Evolutionary conservation across 345 rosid genomes (phyloP).

Genomic region (Pistacia integerrima): DNA sequence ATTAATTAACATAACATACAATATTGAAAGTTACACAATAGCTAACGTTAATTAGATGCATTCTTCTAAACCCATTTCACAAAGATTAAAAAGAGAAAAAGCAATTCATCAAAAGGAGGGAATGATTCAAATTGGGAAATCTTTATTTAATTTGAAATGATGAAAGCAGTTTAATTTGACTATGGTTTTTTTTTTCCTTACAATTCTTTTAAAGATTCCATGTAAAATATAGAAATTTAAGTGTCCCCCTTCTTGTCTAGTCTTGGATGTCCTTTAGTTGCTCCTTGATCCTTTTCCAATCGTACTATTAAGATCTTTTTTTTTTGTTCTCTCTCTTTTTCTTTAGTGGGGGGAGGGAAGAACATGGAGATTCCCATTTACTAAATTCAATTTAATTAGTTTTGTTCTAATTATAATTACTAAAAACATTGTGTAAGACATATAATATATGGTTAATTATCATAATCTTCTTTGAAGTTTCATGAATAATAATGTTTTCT

Average conservation of each 20-base stretch:
- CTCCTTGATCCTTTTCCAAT: background rate
- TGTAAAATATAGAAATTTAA: too few species aligned
- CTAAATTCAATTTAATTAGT: background rate
- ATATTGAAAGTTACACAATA: constrained; percentile 28
- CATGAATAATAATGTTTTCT: too few species aligned
- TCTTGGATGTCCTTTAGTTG: background rate
- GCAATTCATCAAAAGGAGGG: constrained; percentile 11
- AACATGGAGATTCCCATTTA: background rate
- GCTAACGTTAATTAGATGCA: constrained; percentile 27
- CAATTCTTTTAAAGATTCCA: too few species aligned
- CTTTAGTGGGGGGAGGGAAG: background rate
- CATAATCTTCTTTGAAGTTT: too few species aligned
- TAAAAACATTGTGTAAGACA: background rate
- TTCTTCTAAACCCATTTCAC: constrained; percentile 31
- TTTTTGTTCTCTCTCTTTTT: background rate
- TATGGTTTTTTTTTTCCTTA: too few species aligned
- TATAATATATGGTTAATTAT: background rate
- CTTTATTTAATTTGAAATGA: background rate
- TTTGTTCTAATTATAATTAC: too few species aligned
- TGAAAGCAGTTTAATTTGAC: background rate
- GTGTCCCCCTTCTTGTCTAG: too few species aligned
- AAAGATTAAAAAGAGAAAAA: constrained; percentile 21
- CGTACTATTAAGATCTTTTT: background rate
- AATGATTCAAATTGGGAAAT: constrained; percentile 3
- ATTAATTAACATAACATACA: background rate